A percentile compares a stretch with the other conserved stretches of the same genome.
phyloP scores from a whole-genome alignment of 495 filamentous ascomycete genomes.

The Talaromyces thailandensis region DNA sequence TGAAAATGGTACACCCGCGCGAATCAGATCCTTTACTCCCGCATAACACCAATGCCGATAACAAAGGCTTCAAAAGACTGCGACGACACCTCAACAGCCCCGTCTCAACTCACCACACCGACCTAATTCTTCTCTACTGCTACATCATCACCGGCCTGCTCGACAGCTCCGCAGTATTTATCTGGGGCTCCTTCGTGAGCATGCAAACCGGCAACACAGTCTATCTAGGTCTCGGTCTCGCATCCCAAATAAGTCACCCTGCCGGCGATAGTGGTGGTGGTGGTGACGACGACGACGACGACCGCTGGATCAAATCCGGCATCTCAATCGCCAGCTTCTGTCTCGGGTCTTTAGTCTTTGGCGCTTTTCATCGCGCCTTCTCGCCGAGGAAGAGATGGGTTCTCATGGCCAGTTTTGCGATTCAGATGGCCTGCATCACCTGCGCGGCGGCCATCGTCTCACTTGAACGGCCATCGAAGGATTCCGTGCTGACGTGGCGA shows the following conservation, averaged over 20 bases:
- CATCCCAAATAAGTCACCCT: conserved; percentile 5
- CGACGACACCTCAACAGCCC: conserved; percentile 35
- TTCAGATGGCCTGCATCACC: conserved; percentile 44
- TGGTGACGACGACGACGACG: conserved; percentile 8
- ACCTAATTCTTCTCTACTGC: conserved; percentile 54
- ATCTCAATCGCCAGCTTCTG: conserved; percentile 59
- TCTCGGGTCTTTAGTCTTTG: conserved; percentile 56
- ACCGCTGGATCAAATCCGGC: conserved; percentile 56
- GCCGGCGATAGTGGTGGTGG: neutral
- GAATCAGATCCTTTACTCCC: conserved; percentile 9
- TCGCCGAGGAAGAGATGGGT: conserved; percentile 50
- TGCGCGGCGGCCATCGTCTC: conserved; percentile 52
- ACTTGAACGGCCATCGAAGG: conserved; percentile 20
- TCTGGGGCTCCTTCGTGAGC: conserved; percentile 68
- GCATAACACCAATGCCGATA: neutral
- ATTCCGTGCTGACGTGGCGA: conserved; percentile 43
- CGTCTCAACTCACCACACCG: conserved; percentile 46
- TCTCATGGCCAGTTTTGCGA: conserved; percentile 48
- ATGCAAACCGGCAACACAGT: conserved; percentile 82
- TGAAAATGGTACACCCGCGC: neutral
- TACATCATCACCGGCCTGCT: conserved; percentile 68
- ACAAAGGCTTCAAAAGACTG: neutral
- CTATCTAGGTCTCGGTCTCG: conserved; percentile 60
- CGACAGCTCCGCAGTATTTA: conserved; percentile 61
- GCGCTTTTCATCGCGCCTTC: conserved; percentile 49